Evolutionary conservation across 495 filamentous ascomycete species (phyloP).

Genomic region (Letharia columbiana): DNA sequence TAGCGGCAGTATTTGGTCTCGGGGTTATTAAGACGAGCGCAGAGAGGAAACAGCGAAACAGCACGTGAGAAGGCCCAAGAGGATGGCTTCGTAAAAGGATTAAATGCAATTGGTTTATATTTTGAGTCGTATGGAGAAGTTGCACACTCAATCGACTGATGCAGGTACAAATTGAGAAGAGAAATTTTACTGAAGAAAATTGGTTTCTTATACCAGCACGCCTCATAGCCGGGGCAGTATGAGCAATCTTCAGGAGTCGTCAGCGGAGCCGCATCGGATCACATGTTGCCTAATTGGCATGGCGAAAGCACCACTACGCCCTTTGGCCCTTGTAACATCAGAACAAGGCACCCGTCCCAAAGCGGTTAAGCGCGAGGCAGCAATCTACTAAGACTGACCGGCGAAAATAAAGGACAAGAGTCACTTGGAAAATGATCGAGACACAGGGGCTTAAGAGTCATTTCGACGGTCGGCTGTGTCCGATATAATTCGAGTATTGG

Average conservation of each 20-base stretch:
- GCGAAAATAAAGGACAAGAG: not conserved
- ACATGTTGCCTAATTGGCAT: not conserved
- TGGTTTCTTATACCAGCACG: not conserved
- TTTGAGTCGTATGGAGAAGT: not conserved
- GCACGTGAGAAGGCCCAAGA: not conserved
- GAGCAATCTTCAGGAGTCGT: not conserved
- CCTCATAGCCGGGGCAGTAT: not conserved
- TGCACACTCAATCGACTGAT: not conserved
- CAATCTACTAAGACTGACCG: not conserved
- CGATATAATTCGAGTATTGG: not conserved
- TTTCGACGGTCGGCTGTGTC: conserved; percentile 2
- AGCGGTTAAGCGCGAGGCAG: conserved; percentile 6
- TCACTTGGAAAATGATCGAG: not conserved
- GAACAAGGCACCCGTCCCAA: conserved; percentile 2
- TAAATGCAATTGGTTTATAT: not conserved
- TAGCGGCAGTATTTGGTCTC: not conserved
- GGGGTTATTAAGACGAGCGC: too few relatives aligned
- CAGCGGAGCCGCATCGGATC: not conserved
- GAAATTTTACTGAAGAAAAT: not conserved
- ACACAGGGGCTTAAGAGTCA: conserved; percentile 2
- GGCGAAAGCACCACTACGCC: not conserved
- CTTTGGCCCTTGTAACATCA: not conserved
- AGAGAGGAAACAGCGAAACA: too few relatives aligned
- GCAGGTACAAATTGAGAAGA: not conserved
- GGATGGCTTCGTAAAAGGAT: not conserved